Percentiles rank a stretch among this genome's conserved stretches.
phyloP scores from a whole-genome alignment of 2,329 filamentous ascomycete genomes.

The Ceratocystis smalleyi region DNA sequence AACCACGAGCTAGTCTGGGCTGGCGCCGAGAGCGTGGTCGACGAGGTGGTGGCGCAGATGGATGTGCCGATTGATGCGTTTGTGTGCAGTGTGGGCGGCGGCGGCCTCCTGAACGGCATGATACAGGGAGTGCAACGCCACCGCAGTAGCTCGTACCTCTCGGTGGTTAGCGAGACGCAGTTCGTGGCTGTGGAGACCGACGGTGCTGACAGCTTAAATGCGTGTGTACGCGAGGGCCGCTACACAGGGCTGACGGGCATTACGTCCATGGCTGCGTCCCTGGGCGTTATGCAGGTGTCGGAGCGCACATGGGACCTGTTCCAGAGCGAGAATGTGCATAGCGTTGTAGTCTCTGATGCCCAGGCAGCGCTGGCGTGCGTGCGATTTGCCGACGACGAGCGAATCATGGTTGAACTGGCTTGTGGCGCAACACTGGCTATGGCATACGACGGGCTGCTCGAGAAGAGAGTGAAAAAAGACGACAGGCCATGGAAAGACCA shows the following conservation, averaged over 20 bases:
- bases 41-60: constrained; percentile 31
- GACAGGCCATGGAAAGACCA: constrained; percentile 47
- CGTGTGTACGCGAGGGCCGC: constrained; percentile 39
- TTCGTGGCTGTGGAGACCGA: constrained; percentile 62
- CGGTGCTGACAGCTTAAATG: constrained; percentile 54
- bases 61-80: constrained; percentile 46
- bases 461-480: constrained; percentile 42
- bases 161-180: constrained; percentile 25
- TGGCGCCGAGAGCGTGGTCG: constrained; percentile 45
- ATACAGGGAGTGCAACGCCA: constrained; percentile 30
- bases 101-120: constrained; percentile 63
- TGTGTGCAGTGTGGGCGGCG: constrained; percentile 66
- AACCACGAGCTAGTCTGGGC: constrained; percentile 54
- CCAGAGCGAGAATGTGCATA: constrained; percentile 22
- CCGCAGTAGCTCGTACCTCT: constrained; percentile 25
- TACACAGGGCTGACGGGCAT: constrained; percentile 54
- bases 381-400: constrained; percentile 65
- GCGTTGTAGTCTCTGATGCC: constrained; percentile 31
- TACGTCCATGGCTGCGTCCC: constrained; percentile 56
- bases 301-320: constrained; percentile 52
- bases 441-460: constrained; percentile 39
- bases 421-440: constrained; percentile 68
- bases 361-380: constrained; percentile 68
- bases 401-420: constrained; percentile 65
- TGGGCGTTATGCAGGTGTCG: constrained; percentile 61